Evolutionary conservation across 2,329 filamentous ascomycete genomes (phyloP).

Genomic region (Colletotrichum liaoningense): DNA sequence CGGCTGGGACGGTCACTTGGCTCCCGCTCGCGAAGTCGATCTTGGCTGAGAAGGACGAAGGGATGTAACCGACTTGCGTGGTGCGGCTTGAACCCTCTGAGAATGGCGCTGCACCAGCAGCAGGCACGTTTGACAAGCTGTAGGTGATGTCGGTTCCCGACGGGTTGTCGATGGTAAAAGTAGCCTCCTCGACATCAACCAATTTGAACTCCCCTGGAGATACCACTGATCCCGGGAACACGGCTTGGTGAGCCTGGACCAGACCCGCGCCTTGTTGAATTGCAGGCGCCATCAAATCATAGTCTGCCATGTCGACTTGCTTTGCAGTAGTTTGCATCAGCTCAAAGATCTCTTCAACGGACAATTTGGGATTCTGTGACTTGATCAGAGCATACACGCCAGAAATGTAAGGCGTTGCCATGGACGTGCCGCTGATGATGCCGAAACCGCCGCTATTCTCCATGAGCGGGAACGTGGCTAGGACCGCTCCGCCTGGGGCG

Average conservation of each 20-base stretch:
- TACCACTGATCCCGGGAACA: constrained; percentile 39
- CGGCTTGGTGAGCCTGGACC: constrained; percentile 23
- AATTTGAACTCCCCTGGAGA: constrained; percentile 73
- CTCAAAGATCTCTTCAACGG: constrained; percentile 41
- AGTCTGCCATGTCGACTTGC: constrained; percentile 39
- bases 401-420: constrained; percentile 48
- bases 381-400: constrained; percentile 49
- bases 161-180: constrained; percentile 67
- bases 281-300: constrained; percentile 1
- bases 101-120: constrained; percentile 65
- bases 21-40: constrained; percentile 52
- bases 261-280: constrained; percentile 33
- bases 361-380: constrained; percentile 42
- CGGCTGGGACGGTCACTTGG: constrained; percentile 53
- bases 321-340: constrained; percentile 45
- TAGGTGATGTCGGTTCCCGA: constrained; percentile 61
- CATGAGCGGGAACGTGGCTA: constrained; percentile 48
- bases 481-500: constrained; percentile 48
- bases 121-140: constrained; percentile 60
- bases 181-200: constrained; percentile 63
- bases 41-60: constrained; percentile 54
- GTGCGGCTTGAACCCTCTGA: constrained; percentile 37
- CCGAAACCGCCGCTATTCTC: constrained; percentile 42
- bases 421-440: constrained; percentile 49
- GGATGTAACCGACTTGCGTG: constrained; percentile 1